phyloP scores from a whole-genome alignment of 208 protist species.

The Acanthamoeba sp. region DNA sequence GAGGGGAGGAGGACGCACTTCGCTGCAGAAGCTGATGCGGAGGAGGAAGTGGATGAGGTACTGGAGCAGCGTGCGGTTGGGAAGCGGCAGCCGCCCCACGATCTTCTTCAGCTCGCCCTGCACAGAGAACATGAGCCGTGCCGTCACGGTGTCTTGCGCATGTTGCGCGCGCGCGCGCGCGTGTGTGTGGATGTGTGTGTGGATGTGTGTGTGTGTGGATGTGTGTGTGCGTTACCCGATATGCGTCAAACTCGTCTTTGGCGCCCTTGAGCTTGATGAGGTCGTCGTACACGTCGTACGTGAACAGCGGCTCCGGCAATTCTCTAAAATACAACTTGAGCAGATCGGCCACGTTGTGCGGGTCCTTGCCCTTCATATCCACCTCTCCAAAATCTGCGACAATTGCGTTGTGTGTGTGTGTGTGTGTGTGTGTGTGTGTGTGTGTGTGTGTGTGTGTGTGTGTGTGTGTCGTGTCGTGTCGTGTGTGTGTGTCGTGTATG shows the following conservation, averaged over 20 bases:
- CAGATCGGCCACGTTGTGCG: constrained; percentile 57
- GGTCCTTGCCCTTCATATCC: background rate
- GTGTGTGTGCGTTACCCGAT: background rate
- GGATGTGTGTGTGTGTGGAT: background rate
- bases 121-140: background rate
- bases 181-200: background rate
- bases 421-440: background rate
- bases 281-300: constrained; percentile 57
- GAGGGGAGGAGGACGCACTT: background rate
- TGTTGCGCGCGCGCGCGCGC: background rate
- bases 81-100: background rate
- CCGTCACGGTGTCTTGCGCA: background rate
- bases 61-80: constrained; percentile 57
- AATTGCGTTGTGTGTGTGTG: background rate
- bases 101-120: constrained; percentile 47
- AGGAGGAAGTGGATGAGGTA: constrained; percentile 66
- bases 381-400: background rate
- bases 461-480: background rate
- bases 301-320: constrained; percentile 52
- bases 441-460: background rate
- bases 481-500: background rate
- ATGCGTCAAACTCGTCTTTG: constrained; percentile 35
- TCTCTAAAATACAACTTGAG: constrained; percentile 71
- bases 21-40: constrained; percentile 65
- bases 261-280: constrained; percentile 54